A percentile compares a stretch with the other conserved stretches of the same genome.
phyloP scores from a whole-genome alignment of 2,329 filamentous ascomycete genomes.

The Diatrype stigma region DNA sequence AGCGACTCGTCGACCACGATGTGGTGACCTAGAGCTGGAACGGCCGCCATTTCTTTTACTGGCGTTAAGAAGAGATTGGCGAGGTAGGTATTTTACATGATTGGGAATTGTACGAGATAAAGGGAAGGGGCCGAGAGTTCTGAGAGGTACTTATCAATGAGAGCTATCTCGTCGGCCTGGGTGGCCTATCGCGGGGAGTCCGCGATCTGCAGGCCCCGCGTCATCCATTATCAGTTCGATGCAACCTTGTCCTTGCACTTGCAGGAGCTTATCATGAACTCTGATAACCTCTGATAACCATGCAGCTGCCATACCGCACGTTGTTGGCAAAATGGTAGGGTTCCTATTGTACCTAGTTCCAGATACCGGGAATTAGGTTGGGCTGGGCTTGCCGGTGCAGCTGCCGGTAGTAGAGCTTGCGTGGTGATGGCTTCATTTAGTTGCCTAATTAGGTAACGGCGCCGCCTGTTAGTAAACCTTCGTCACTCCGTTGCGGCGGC shows the following conservation, averaged over 20 bases:
- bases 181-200: background rate
- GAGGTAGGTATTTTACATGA: background rate
- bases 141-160: too few relatives aligned
- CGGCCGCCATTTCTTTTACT: background rate
- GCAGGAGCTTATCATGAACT: background rate
- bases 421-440: too few relatives aligned
- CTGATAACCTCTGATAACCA: background rate
- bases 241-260: background rate
- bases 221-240: background rate
- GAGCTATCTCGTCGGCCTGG: too few relatives aligned
- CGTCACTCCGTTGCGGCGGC: too few relatives aligned
- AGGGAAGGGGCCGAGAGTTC: too few relatives aligned
- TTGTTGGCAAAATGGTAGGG: too few relatives aligned
- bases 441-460: too few relatives aligned
- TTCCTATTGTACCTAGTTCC: too few relatives aligned
- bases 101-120: background rate
- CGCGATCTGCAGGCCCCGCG: background rate
- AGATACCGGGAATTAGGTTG: too few relatives aligned
- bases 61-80: background rate
- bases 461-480: too few relatives aligned
- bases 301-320: too few relatives aligned
- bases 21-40: background rate
- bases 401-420: background rate
- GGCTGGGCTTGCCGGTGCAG: too few relatives aligned
- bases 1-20: conserved; percentile 2